phyloP scores from a whole-genome alignment of 1,284 basidiomycete genomes.

The Phellopilus nigrolimitatus region DNA sequence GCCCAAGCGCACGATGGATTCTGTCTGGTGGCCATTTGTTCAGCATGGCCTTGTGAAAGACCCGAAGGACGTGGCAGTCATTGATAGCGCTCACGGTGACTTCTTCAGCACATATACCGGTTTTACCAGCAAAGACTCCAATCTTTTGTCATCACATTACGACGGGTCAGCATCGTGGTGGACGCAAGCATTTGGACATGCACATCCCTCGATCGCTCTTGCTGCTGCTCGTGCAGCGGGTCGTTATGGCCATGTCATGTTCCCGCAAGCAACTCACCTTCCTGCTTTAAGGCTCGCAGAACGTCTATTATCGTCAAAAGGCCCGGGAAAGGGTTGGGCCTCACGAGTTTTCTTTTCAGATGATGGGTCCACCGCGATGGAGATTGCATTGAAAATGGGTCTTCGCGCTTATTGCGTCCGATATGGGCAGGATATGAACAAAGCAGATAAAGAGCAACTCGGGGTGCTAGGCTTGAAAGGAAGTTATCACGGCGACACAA shows the following conservation, averaged over 20 bases:
- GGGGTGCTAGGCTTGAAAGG: conserved; percentile 88
- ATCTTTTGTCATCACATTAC: conserved; percentile 65
- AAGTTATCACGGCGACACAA: conserved; percentile 97
- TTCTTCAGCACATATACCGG: conserved; percentile 70
- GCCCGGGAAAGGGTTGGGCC: conserved; percentile 88
- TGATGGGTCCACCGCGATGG: conserved; percentile 94
- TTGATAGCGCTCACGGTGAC: conserved; percentile 89
- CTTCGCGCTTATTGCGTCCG: conserved; percentile 65
- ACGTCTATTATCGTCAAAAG: conserved; percentile 53
- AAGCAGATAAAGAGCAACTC: conserved; percentile 49
- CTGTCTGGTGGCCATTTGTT: conserved; percentile 97
- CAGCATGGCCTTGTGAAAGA: conserved; percentile 77
- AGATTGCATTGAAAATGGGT: conserved; percentile 96
- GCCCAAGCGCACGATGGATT: conserved; percentile 71
- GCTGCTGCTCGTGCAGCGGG: conserved; percentile 90
- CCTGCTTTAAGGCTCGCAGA: conserved; percentile 83
- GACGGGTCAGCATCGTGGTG: conserved; percentile 98
- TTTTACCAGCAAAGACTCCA: conserved; percentile 21
- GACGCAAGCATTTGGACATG: conserved; percentile 93
- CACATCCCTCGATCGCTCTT: conserved; percentile 68
- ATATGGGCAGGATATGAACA: conserved; percentile 33
- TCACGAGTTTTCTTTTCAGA: conserved; percentile 90
- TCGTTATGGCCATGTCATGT: conserved; percentile 96
- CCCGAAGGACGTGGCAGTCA: conserved; percentile 77
- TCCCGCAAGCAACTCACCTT: conserved; percentile 82